Evolutionary conservation across 805 yeast genomes (phyloP).

Genomic region (Babjeviella inositovora): DNA sequence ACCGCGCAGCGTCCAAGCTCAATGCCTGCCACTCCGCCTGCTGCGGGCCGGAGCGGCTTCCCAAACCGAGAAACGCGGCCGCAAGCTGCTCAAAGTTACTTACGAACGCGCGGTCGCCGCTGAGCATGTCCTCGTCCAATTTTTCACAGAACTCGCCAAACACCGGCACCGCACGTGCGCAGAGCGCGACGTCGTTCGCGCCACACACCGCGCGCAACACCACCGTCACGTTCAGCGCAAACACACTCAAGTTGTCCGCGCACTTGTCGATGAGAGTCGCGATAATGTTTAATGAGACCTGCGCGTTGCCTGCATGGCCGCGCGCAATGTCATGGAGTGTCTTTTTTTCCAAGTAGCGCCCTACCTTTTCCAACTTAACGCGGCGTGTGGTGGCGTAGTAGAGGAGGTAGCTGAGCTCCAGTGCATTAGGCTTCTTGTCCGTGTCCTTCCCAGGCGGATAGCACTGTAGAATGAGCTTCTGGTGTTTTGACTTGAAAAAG

Average conservation of each 20-base stretch:
- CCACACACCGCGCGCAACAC: constrained; percentile 36
- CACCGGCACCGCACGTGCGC: constrained; percentile 32
- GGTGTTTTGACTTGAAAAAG: constrained; percentile 67
- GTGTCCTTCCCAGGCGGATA: constrained; percentile 79
- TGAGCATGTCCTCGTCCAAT: constrained; percentile 45
- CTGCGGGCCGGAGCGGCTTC: too few species aligned
- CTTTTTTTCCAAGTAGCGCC: constrained; percentile 46
- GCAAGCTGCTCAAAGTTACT: constrained; percentile 23
- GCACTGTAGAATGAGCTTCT: constrained; percentile 77
- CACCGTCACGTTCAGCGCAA: constrained; percentile 52
- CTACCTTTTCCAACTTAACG: constrained; percentile 79
- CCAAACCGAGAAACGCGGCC: too few species aligned
- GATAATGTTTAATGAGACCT: constrained; percentile 64
- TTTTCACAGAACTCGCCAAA: constrained; percentile 24
- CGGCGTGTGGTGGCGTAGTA: constrained; percentile 86
- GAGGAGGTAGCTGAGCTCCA: constrained; percentile 75
- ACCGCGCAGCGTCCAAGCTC: too few species aligned
- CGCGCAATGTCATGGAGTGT: constrained; percentile 44
- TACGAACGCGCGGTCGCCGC: constrained; percentile 48
- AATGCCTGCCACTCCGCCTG: too few species aligned
- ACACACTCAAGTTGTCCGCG: constrained; percentile 68
- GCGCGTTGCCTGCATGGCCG: constrained; percentile 61
- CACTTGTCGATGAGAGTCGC: constrained; percentile 60
- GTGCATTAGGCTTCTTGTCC: constrained; percentile 85
- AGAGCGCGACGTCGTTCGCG: constrained; percentile 37